Base-by-base conservation (phyloP, 1,284 basidiomycete species). In the Boletus semigastroideus region DNA sequence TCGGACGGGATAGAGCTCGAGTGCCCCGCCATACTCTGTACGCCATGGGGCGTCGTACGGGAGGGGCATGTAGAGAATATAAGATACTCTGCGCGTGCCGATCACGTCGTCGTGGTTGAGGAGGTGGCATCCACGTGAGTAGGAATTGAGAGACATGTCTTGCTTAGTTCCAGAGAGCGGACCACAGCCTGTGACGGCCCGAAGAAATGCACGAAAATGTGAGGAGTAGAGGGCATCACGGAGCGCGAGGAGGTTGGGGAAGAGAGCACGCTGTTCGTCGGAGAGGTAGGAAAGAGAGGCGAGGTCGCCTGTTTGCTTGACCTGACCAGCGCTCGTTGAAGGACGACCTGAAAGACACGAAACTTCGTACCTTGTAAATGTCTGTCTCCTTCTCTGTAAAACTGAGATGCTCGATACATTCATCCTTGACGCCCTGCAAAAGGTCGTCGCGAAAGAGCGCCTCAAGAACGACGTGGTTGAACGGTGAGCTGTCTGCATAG, bases 91-190 rank as follows among this genome's bases (percentile, higher is more conserved):
- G 34, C 96, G 90, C 4, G 94, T 86, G 49, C 94, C 94, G 69
- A 99, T 99, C 37, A 97, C 95, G 72, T 99, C 96, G 83, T 98
- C 95, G 76, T 98, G 94, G 68, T 95, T 92, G 62, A 99, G 86
- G 8, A 99, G 81, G 71, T 99, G 96, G 66, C 94, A 95, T 12
- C 91, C 84, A 62, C 88, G 83, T 20, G 86, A 89, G 74, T 98
- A 99, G 22, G 92, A 87, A 68, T 94, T 94, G 61, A 96, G 90
- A 46, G 92, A 93, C 85, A 95, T 95, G 74, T 99, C 96, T 66
- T 94, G 95, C 71, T 95, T 98, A 52, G 80, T 83, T 46, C 94
- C 94, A 14, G 88, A 94, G 42, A 99, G 79, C 8, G 95, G 87
- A 1, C 94, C 95, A 59, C 95, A 99, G 5, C 94, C 92, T 0